Evolutionary conservation across 345 rosid genomes (phyloP), one percentile per base, ranked within the genome.

Genomic region (Abelmoschus esculentus): DNA sequence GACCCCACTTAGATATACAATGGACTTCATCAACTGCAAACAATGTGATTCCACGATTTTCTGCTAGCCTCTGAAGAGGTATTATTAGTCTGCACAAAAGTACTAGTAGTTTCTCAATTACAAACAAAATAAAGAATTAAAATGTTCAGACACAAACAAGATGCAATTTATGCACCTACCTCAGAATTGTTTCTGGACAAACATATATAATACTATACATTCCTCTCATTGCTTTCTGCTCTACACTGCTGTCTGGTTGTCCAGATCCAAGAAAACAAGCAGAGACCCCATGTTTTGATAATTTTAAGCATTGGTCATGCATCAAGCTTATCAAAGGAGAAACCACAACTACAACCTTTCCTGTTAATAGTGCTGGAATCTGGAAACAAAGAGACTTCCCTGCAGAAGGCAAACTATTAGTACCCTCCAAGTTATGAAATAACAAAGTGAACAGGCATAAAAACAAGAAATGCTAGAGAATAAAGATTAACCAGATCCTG

Each of bases 201-300:
- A 89, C 88, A 81, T 92, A 92, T 73, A 92, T 79, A 72, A 92
- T 79, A 70, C 76, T 80, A 71, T 92, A 92, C 87, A 80, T 79
- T 76, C 97, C 98, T 66, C 78, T 82, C 91, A 92, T 83, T 15
- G 98, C 98, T 77, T 90, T 90, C 79, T 86, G 73, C 80, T 92
- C 97, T 44, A 92, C 89, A 12, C 74, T 78, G 73, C 81, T 87
- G 74, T 92, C 98, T 55, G 87, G 88, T 80, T 92, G 98, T 67
- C 98, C 98, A 70, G 98, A 92, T 49, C 97, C 98, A 69, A 92
- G 98, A 78, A 92, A 92, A 77, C 97, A 92, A 73, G 98, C 93
- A 56, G 98, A 83, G 76, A 92, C 78, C 31, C 83, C 88, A 77
- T 86, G 88, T 66, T 70, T 85, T 68, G 96, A 88, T 32, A 92